Evolutionary conservation across 108 stramenopile genomes (phyloP).

Genomic region (Cyclotella cryptica): DNA sequence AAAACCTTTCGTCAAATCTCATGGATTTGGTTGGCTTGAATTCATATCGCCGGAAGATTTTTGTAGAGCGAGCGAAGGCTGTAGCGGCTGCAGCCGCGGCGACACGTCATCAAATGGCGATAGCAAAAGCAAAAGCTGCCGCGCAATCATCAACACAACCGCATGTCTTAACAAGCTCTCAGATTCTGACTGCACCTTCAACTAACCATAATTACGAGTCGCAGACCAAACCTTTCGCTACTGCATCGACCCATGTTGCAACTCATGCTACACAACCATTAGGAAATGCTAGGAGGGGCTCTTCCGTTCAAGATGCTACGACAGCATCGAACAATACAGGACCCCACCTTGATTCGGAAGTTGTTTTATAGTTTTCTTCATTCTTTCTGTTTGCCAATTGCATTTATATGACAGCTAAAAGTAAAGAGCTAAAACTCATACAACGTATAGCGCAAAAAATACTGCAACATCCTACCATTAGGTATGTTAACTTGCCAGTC

Average conservation of each 20-base stretch:
- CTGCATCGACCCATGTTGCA: background rate
- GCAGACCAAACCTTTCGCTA: background rate
- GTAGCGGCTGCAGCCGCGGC: slow-evolving; percentile 15
- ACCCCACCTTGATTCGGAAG: background rate
- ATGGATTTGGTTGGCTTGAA: slow-evolving; percentile 66
- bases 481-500: background rate
- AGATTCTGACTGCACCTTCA: background rate
- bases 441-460: no score
- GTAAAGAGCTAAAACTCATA: background rate
- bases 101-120: background rate
- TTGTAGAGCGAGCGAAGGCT: slow-evolving; percentile 41
- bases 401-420: background rate
- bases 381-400: background rate
- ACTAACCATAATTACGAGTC: background rate
- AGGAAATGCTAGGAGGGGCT: background rate
- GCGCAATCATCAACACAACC: background rate
- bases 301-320: no score
- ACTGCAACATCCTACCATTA: no score
- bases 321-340: no score
- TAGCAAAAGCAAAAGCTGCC: slow-evolving; percentile 4
- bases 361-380: background rate
- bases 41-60: slow-evolving; percentile 62
- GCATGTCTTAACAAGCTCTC: background rate
- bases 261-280: background rate
- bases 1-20: slow-evolving; percentile 59